These are phyloP conservation scores for Diplodia corticola DNA, from an alignment of 2,329 filamentous ascomycete species.

Conservation along the genomic window DNA sequence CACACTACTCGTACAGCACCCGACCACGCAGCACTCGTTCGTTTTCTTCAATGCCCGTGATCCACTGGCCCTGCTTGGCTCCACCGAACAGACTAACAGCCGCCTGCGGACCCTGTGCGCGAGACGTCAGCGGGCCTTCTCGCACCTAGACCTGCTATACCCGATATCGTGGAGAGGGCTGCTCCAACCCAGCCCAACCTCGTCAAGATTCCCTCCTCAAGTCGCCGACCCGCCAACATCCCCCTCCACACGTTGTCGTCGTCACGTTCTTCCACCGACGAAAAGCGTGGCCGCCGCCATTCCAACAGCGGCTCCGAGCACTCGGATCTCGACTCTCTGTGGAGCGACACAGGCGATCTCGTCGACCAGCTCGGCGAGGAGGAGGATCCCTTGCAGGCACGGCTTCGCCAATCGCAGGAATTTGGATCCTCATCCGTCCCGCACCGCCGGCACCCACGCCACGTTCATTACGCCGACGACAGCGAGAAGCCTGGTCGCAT, in stretches of 20 bases:
- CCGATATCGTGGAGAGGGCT: constrained; percentile 30
- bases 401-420: constrained; percentile 66
- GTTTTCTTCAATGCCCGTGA: constrained; percentile 23
- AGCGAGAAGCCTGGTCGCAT: constrained; percentile 43
- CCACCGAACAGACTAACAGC: constrained; percentile 21
- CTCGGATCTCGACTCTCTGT: constrained; percentile 57
- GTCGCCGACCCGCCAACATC: constrained; percentile 77
- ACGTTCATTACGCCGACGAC: constrained; percentile 66
- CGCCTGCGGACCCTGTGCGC: constrained; percentile 23
- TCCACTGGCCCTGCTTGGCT: constrained; percentile 22
- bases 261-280: constrained; percentile 49
- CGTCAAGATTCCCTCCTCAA: constrained; percentile 83
- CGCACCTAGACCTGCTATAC: constrained; percentile 22
- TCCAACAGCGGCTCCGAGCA: constrained; percentile 66
- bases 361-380: constrained; percentile 85
- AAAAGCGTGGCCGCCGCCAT: constrained; percentile 52
- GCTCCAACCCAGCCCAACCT: constrained; percentile 65
- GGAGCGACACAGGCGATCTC: constrained; percentile 93
- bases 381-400: constrained; percentile 76
- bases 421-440: constrained; percentile 53
- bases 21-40: constrained; percentile 20
- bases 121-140: constrained; percentile 22
- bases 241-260: constrained; percentile 73
- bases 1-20: constrained; percentile 21
- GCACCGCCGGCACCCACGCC: constrained; percentile 55